Evolutionary conservation across 108 stramenopile species (phyloP).

Genomic region (Conticribra guillardii): DNA sequence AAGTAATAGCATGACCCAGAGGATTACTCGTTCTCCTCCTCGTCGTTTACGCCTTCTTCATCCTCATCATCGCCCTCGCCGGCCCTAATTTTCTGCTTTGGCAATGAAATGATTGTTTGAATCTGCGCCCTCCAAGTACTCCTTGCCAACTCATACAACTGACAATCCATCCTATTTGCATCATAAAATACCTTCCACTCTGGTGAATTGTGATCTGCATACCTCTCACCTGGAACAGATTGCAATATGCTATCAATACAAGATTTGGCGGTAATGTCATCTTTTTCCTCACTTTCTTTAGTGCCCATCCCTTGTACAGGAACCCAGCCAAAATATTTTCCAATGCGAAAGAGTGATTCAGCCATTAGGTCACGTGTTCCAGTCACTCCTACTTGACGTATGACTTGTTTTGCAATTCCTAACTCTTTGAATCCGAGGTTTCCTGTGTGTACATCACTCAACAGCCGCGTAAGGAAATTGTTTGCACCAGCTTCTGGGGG

Average conservation of each 20-base stretch:
- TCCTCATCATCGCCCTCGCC: conserved; percentile 43
- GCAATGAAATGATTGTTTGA: conserved; percentile 56
- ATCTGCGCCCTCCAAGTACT: conserved; percentile 62
- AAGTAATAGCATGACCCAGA: too few relatives aligned
- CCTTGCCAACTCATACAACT: conserved; percentile 55
- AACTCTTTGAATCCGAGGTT: conserved; percentile 53
- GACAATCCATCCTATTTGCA: conserved; percentile 47
- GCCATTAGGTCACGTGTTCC: conserved; percentile 49
- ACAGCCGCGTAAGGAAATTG: conserved; percentile 47
- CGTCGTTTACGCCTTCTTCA: conserved; percentile 30
- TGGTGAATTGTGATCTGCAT: conserved; percentile 45
- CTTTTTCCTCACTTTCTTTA: conserved; percentile 31
- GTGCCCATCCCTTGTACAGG: conserved; percentile 36
- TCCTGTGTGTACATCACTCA: conserved; percentile 39
- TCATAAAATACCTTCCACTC: conserved; percentile 57
- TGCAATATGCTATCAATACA: conserved; percentile 42
- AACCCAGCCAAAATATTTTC: conserved; percentile 54
- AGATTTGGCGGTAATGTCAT: conserved; percentile 25
- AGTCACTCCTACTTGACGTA: conserved; percentile 40
- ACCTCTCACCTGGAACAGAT: conserved; percentile 39
- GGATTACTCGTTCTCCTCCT: too few relatives aligned
- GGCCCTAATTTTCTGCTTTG: conserved; percentile 41
- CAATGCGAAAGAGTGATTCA: conserved; percentile 45
- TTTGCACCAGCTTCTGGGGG: conserved; percentile 32
- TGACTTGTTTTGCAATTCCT: conserved; percentile 58